phyloP scores from a whole-genome alignment of 768 basidiomycete species.

The Phanerodontia chrysosporium region DNA sequence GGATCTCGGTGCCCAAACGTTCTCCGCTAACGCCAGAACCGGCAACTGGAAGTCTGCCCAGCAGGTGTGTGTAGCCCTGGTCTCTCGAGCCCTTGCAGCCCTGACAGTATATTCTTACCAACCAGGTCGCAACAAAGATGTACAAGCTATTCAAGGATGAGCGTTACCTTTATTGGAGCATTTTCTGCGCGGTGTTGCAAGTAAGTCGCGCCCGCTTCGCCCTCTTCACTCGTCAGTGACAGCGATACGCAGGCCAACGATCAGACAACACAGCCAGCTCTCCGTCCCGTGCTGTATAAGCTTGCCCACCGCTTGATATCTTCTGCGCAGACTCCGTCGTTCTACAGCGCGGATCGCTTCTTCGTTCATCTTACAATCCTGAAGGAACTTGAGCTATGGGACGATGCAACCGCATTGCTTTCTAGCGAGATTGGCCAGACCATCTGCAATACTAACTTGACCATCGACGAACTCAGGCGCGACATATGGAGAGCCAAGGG shows the following conservation, averaged over 20 bases:
- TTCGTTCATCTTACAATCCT: conserved; percentile 71
- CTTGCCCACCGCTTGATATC: conserved; percentile 73
- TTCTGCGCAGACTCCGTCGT: conserved; percentile 59
- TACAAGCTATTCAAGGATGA: conserved; percentile 82
- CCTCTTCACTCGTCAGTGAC: background rate
- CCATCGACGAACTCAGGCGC: conserved; percentile 71
- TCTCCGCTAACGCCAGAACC: conserved; percentile 79
- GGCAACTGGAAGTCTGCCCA: conserved; percentile 85
- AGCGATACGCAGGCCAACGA: conserved; percentile 57
- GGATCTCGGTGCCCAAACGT: conserved; percentile 78
- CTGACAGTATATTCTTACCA: background rate
- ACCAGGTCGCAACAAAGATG: conserved; percentile 73
- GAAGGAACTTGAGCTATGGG: conserved; percentile 59
- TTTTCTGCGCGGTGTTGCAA: conserved; percentile 78
- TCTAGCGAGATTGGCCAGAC: conserved; percentile 63
- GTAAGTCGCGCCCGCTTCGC: conserved; percentile 37
- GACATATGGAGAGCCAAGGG: conserved; percentile 62
- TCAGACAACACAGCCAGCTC: conserved; percentile 49
- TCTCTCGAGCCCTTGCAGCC: background rate
- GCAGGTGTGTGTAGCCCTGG: conserved; percentile 45
- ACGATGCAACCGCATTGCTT: conserved; percentile 67
- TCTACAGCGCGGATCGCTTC: conserved; percentile 69
- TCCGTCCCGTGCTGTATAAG: conserved; percentile 68
- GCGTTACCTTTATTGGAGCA: conserved; percentile 79
- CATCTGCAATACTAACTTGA: conserved; percentile 66